These are phyloP conservation scores for Dendrobium nobile DNA, from an alignment of 106 monocot species.

Conservation along the genomic window DNA sequence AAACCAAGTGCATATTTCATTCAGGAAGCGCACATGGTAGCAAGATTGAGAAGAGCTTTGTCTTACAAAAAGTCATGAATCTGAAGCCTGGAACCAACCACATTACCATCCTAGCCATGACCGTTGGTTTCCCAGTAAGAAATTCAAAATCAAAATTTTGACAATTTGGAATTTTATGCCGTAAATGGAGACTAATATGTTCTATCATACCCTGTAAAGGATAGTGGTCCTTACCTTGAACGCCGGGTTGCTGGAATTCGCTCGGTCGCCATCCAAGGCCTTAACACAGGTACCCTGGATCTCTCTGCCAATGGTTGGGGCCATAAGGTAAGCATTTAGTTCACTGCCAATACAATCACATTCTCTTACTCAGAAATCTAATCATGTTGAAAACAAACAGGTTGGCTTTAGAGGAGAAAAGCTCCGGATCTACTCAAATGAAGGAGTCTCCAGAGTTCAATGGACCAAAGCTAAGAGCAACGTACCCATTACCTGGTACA, in stretches of 20 bases:
- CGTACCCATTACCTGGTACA: constrained; percentile 41
- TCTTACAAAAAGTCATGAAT: constrained; percentile 43
- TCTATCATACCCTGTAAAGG: constrained; percentile 27
- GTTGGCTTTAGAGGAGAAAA: constrained; percentile 39
- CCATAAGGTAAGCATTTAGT: constrained; percentile 38
- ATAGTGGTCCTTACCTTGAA: constrained; percentile 77
- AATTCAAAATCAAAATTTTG: not conserved
- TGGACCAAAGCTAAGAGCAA: constrained; percentile 20
- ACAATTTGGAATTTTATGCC: not conserved
- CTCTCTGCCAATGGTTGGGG: constrained; percentile 59
- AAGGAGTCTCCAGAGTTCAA: constrained; percentile 17
- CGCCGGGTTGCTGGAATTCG: constrained; percentile 53
- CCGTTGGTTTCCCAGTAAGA: constrained; percentile 58
- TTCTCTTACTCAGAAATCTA: not conserved
- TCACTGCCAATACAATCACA: not conserved
- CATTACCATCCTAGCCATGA: constrained; percentile 43
- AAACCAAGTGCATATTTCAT: not conserved
- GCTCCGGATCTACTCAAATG: constrained; percentile 19
- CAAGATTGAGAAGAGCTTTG: constrained; percentile 54
- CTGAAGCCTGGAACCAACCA: constrained; percentile 62
- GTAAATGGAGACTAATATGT: not conserved
- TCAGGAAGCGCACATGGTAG: constrained; percentile 71
- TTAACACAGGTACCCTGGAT: constrained; percentile 88
- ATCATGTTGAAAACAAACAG: constrained; percentile 9
- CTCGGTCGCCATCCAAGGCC: constrained; percentile 47